These are phyloP conservation scores for Mycena citricolor DNA, from an alignment of 1,284 basidiomycete species.

Conservation along the genomic window DNA sequence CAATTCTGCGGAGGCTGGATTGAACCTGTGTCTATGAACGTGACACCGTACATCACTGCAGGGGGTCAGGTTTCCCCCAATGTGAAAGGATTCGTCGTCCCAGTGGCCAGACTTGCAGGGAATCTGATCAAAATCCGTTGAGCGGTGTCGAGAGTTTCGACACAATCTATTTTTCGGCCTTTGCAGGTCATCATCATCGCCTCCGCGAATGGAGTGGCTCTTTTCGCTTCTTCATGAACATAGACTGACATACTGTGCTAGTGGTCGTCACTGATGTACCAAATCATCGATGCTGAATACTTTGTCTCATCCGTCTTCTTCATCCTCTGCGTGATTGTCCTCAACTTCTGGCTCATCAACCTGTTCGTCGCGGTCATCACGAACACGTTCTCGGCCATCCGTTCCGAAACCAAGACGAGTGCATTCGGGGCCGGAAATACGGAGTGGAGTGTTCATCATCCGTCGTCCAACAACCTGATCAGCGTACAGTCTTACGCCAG, in stretches of 20 bases:
- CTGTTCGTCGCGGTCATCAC: slow-evolving; percentile 96
- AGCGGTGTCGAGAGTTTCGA: slow-evolving; percentile 83
- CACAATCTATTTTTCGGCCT: slow-evolving; percentile 79
- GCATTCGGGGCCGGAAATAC: slow-evolving; percentile 83
- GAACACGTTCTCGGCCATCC: slow-evolving; percentile 90
- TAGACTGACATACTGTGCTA: slow-evolving; percentile 30
- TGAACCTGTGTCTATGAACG: slow-evolving; percentile 50
- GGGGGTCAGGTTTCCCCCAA: slow-evolving; percentile 35
- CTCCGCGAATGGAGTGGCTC: slow-evolving; percentile 66
- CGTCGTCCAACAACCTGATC: slow-evolving; percentile 33
- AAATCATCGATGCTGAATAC: slow-evolving; percentile 90
- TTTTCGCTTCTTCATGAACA: neutral
- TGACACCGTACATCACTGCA: slow-evolving; percentile 46
- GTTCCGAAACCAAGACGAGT: slow-evolving; percentile 86
- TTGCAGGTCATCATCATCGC: slow-evolving; percentile 88
- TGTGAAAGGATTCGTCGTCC: slow-evolving; percentile 81
- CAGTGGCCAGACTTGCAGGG: slow-evolving; percentile 76
- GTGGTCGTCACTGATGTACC: slow-evolving; percentile 87
- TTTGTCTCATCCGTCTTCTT: slow-evolving; percentile 88
- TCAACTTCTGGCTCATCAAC: slow-evolving; percentile 95
- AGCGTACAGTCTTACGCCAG: slow-evolving; percentile 46
- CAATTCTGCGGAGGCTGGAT: slow-evolving; percentile 83
- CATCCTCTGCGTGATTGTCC: slow-evolving; percentile 78
- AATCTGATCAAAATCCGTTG: slow-evolving; percentile 63
- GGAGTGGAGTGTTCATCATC: slow-evolving; percentile 39